Evolutionary conservation across 2,329 filamentous ascomycete species (phyloP), one percentile per base, ranked within the genome.

Genomic region (Sporothrix schenckii): DNA sequence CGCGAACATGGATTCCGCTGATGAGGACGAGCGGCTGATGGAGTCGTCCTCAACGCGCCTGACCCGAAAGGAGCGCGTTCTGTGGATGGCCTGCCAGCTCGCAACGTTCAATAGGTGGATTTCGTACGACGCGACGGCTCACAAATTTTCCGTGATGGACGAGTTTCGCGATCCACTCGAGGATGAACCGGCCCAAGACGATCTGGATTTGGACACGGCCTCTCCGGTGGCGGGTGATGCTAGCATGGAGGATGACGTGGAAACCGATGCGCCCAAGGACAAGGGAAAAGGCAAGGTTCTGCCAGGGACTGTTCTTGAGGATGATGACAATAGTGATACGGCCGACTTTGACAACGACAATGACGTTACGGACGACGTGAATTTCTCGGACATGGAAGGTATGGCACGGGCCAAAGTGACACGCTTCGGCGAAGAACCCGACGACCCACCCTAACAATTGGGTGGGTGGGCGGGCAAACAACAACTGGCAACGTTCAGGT

Each of bases 11-110:
- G 83, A 84, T 1, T 84, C 85, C 71, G 82, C 88, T 5, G 89
- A 91, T 34, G 89, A 91, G n/a, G 88, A 90, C 13, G 89, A 91
- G 72, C 85, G 88, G 54, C 85, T 84, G 19, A 85, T 91, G 60
- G 89, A 92, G 75, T 78, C 86, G 0, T 79, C 87, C 0, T 89
- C 86, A 0, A 89, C 89, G 76, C 81, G 81, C 0, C 83, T 84
- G 19, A 80, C 85, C n/a, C 81, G 89, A 6, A 84, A 83, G 47
- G 86, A 88, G 68, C 81, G 89, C 0, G 84, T 89, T 0, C 76
- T 91, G 0, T 89, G 86, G 80, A 77, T 90, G 0, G 88, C 83
- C 0, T 80, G 82, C 60, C 80, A 78, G 7, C 81, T 90, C 4
- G 82, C 85, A 0, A 74, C 74, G 2, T 69, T 74, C 0, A 78